Percentiles rank a stretch among this genome's conserved stretches.
Evolutionary conservation across 148 eudicot species (phyloP).

Genomic region (Polygonum maritimum): DNA sequence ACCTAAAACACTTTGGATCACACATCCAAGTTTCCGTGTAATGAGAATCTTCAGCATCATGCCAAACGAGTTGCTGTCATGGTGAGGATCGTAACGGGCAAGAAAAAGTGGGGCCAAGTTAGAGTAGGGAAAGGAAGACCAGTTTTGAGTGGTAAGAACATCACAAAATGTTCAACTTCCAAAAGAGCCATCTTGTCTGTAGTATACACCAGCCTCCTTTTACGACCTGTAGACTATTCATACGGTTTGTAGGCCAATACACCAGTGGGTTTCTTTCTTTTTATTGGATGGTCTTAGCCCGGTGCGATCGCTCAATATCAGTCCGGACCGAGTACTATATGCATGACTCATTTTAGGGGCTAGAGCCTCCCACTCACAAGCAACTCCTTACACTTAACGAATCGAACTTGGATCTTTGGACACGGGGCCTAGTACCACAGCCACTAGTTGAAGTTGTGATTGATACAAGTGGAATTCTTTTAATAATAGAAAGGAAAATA

Average conservation of each 20-base stretch:
- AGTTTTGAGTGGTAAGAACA: neutral
- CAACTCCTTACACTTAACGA: too few species aligned
- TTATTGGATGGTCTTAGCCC: too few species aligned
- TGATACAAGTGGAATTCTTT: neutral
- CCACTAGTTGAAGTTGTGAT: too few species aligned
- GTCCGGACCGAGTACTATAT: too few species aligned
- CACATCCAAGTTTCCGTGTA: neutral
- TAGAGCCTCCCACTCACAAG: too few species aligned
- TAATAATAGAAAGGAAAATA: neutral
- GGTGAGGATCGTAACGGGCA: neutral
- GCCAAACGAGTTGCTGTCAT: neutral
- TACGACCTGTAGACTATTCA: neutral
- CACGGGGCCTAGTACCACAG: too few species aligned
- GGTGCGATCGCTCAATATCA: too few species aligned
- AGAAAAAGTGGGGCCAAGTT: too few species aligned
- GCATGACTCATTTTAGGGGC: too few species aligned
- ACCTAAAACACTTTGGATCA: neutral
- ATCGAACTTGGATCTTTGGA: too few species aligned
- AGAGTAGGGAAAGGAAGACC: neutral
- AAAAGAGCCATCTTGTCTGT: neutral
- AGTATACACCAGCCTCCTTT: too few species aligned
- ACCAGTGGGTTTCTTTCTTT: neutral
- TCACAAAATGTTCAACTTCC: neutral
- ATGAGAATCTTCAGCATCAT: neutral
- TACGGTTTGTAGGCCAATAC: neutral